phyloP scores from a whole-genome alignment of 1,284 basidiomycete genomes.

The Leccinum subrobustum region DNA sequence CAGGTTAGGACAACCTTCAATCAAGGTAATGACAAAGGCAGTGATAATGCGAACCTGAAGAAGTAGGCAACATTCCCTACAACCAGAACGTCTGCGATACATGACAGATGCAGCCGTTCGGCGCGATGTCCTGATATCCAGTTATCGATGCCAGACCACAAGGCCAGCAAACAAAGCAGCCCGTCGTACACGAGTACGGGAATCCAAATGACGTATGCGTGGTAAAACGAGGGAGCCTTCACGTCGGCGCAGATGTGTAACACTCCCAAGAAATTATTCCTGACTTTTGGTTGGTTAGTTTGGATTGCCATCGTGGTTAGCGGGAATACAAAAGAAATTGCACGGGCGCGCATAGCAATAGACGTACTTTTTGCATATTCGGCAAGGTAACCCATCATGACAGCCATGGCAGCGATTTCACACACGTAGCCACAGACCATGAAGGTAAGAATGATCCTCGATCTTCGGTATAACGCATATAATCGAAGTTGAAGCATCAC shows the following conservation, averaged over 20 bases:
- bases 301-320: not conserved
- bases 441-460: conserved; percentile 11
- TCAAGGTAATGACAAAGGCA: not conserved
- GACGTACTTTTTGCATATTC: conserved; percentile 7
- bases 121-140: conserved; percentile 5
- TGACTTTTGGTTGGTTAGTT: conserved; percentile 1
- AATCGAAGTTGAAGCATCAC: conserved; percentile 18
- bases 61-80: conserved; percentile 21
- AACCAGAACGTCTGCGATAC: conserved; percentile 10
- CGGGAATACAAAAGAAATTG: not conserved
- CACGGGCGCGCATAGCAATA: not conserved
- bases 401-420: conserved; percentile 9
- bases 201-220: conserved; percentile 20
- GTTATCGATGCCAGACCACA: conserved; percentile 13
- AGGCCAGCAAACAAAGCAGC: conserved; percentile 17
- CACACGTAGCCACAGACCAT: conserved; percentile 18
- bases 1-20: not conserved
- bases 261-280: conserved; percentile 5
- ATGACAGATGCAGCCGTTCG: not conserved
- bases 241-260: conserved; percentile 18
- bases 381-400: conserved; percentile 1
- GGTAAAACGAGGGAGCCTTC: conserved; percentile 10
- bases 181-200: conserved; percentile 19
- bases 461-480: conserved; percentile 17
- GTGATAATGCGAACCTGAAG: conserved; percentile 13